phyloP scores from a whole-genome alignment of 2,329 filamentous ascomycete species.

The Coccinonectria pachysandricola region DNA sequence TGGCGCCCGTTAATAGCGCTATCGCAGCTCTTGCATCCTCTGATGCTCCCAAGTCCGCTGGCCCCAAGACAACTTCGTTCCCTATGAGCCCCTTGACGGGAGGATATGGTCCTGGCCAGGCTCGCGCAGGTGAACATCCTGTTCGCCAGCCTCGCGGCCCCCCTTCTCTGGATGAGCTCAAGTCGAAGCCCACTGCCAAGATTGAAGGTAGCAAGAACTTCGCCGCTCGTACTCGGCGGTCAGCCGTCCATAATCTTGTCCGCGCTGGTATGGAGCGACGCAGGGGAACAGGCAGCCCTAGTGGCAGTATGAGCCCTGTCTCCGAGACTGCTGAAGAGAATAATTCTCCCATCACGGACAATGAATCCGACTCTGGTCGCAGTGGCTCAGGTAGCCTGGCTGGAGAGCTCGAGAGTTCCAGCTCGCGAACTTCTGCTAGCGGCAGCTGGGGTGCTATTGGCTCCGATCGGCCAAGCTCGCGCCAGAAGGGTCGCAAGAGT shows the following conservation, averaged over 20 bases:
- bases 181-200: slow-evolving; percentile 80
- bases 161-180: slow-evolving; percentile 82
- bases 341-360: slow-evolving; percentile 61
- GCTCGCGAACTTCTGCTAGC: slow-evolving; percentile 66
- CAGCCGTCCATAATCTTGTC: slow-evolving; percentile 83
- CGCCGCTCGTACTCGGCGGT: slow-evolving; percentile 80
- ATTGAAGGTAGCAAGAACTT: slow-evolving; percentile 98
- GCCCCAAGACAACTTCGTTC: slow-evolving; percentile 69
- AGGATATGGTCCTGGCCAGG: slow-evolving; percentile 86
- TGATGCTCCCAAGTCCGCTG: slow-evolving; percentile 45
- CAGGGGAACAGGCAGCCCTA: slow-evolving; percentile 59
- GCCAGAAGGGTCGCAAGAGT: slow-evolving; percentile 54
- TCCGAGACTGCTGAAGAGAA: slow-evolving; percentile 65
- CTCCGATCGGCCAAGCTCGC: slow-evolving; percentile 67
- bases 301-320: slow-evolving; percentile 76
- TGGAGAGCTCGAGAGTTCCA: slow-evolving; percentile 59
- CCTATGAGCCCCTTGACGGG: slow-evolving; percentile 73
- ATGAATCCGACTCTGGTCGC: slow-evolving; percentile 61
- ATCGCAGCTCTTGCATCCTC: slow-evolving; percentile 35
- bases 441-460: slow-evolving; percentile 71
- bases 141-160: slow-evolving; percentile 87
- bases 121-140: slow-evolving; percentile 87
- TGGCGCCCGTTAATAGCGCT: slow-evolving; percentile 48
- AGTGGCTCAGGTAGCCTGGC: slow-evolving; percentile 73
- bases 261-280: slow-evolving; percentile 82